Percentiles rank a stretch among this genome's conserved stretches.
Evolutionary conservation across 2,329 filamentous ascomycete species (phyloP).

Genomic region (Hypoxylon sp.): DNA sequence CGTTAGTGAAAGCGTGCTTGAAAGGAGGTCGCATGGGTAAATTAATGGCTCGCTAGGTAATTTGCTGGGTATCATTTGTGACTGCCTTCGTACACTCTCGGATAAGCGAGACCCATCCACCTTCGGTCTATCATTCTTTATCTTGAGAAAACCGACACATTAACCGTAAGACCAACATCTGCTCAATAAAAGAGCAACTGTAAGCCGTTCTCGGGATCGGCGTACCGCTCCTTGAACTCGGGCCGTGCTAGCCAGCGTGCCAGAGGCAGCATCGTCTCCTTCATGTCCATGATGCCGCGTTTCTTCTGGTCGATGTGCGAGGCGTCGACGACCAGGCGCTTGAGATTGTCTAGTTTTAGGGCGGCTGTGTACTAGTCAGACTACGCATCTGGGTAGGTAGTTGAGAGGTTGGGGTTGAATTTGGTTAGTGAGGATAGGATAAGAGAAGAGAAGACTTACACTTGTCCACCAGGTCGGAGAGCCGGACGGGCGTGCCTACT

Average conservation of each 20-base stretch:
- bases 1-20: background rate
- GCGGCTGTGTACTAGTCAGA: conserved; percentile 62
- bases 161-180: background rate
- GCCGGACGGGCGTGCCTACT: conserved; percentile 86
- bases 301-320: conserved; percentile 97
- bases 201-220: conserved; percentile 67
- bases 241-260: conserved; percentile 77
- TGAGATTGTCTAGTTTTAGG: conserved; percentile 76
- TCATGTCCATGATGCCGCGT: conserved; percentile 93
- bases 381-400: too few species aligned
- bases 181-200: conserved; percentile 74
- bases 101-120: background rate
- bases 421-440: background rate
- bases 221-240: conserved; percentile 79
- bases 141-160: background rate
- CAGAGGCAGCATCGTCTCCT: conserved; percentile 86
- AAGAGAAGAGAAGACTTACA: conserved; percentile 65
- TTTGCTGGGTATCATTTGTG: conserved; percentile 34
- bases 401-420: background rate
- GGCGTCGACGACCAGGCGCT: conserved; percentile 87
- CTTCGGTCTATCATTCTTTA: background rate
- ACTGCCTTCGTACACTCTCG: conserved; percentile 6
- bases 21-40: background rate
- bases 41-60: conserved; percentile 6
- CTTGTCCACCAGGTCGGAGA: conserved; percentile 85